Percentiles rank a stretch among this genome's conserved stretches.
Conservation (phyloP, 768 basidiomycete species). For the Suillus fuscotomentosus region DNA sequence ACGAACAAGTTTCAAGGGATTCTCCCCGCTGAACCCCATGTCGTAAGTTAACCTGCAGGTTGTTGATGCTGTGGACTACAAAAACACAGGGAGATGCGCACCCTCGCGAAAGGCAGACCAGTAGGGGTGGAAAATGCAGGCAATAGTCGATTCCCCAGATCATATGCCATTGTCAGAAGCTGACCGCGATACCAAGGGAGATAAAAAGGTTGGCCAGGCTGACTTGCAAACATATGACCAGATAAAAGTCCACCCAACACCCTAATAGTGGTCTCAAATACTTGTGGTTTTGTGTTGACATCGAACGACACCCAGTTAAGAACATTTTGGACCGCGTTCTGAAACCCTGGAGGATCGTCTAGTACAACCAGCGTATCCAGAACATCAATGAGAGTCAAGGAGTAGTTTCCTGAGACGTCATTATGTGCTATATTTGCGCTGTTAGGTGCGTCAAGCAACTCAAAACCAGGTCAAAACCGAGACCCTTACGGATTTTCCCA, state of each 20-base stretch:
- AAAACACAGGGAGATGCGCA: slow-evolving; percentile 28
- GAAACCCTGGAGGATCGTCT: slow-evolving; percentile 74
- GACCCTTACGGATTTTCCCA: slow-evolving; percentile 73
- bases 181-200: slow-evolving; percentile 85
- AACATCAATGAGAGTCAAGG: slow-evolving; percentile 77
- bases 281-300: slow-evolving; percentile 94
- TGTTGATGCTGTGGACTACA: not conserved
- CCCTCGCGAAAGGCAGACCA: slow-evolving; percentile 89
- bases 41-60: slow-evolving; percentile 72
- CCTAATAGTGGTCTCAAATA: slow-evolving; percentile 96
- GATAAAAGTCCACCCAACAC: slow-evolving; percentile 89
- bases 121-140: slow-evolving; percentile 93
- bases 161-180: slow-evolving; percentile 76
- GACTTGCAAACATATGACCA: slow-evolving; percentile 79
- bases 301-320: slow-evolving; percentile 87
- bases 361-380: slow-evolving; percentile 92
- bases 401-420: slow-evolving; percentile 94
- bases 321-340: slow-evolving; percentile 78
- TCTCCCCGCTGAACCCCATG: slow-evolving; percentile 77
- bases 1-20: slow-evolving; percentile 81
- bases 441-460: slow-evolving; percentile 13
- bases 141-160: slow-evolving; percentile 81
- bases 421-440: slow-evolving; percentile 78
- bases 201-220: slow-evolving; percentile 62
- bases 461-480: slow-evolving; percentile 4